Evolutionary conservation across 2,329 filamentous ascomycete species (phyloP), one percentile per base, ranked within the genome.

Genomic region (Colletotrichum acutatum): DNA sequence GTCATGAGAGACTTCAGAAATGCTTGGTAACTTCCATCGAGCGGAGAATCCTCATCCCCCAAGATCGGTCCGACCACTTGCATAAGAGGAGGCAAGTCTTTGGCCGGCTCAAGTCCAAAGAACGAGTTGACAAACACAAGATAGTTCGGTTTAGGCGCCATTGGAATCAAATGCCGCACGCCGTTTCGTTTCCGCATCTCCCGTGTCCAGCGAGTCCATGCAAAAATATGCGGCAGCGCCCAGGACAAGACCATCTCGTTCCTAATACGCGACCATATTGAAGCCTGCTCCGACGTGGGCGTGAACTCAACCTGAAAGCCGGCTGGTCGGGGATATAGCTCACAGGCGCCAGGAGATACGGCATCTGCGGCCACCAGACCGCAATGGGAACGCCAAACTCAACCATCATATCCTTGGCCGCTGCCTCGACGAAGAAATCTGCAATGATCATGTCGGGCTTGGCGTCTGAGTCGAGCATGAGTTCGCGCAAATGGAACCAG

Each of bases 101-200:
- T 82, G 0, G 84, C 81, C 1, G 80, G 77, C 63, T 87, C 85
- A 8, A 86, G 77, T 0, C 84, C 84, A 68, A 81, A 84, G 72
- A 86, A 86, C 0, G 83, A 84, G 65, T 86, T 86, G 28, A 86
- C 80, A 5, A 86, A 77, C 2, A 83, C 74, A 4, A 86, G 80
- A 58, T 85, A 81, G 67, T 84, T 78, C 0, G 85, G 84, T 60
- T 85, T 85, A 3, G 77, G 69, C 0, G 76, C 68, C 0, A 75
- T 68, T 0, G 79, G 79, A 5, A 81, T 76, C 2, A 75, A 66
- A 24, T 82, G 79, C 7, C 75, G 66, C 6, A 85, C 81, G 3
- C 81, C 83, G 1, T 77, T 76, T 9, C 68, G 68, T n/a, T 74
- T 73, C 7, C 84, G 79, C 82, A 85, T 83, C 5, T 71, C 72